These are phyloP conservation scores for Trichoderma asperellum DNA, from an alignment of 2,329 filamentous ascomycete genomes.

Conservation along the genomic window DNA sequence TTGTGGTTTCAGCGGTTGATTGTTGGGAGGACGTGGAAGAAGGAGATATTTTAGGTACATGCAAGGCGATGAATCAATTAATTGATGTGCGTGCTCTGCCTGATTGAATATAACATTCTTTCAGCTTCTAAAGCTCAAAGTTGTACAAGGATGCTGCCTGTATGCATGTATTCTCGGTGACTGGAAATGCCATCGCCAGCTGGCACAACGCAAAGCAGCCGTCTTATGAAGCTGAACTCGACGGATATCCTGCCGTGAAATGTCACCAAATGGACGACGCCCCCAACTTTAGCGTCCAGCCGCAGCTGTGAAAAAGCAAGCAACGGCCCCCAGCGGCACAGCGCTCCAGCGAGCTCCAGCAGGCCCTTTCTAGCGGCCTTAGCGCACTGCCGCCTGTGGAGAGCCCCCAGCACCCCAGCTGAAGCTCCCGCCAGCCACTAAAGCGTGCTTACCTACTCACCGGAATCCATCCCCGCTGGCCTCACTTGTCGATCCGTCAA, in stretches of 20 bases:
- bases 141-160: background rate
- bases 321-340: background rate
- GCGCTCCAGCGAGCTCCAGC: slow-evolving; percentile 1
- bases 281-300: slow-evolving; percentile 1
- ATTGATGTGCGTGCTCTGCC: background rate
- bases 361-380: background rate
- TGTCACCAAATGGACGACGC: background rate
- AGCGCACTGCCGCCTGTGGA: background rate
- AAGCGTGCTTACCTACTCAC: slow-evolving; percentile 26
- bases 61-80: too few relatives aligned
- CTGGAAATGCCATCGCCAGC: background rate
- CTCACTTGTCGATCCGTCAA: slow-evolving; percentile 24
- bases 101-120: background rate
- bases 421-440: background rate
- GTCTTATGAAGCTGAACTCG: background rate
- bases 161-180: background rate
- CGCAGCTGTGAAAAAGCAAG: background rate
- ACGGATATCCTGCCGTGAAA: background rate
- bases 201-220: background rate
- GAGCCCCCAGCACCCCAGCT: background rate
- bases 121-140: background rate
- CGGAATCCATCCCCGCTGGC: background rate
- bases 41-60: too few relatives aligned
- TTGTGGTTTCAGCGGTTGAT: background rate
- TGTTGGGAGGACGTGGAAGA: background rate